Conservation (phyloP, 129 eudicot species). For the Flaveria ramosissima region DNA sequence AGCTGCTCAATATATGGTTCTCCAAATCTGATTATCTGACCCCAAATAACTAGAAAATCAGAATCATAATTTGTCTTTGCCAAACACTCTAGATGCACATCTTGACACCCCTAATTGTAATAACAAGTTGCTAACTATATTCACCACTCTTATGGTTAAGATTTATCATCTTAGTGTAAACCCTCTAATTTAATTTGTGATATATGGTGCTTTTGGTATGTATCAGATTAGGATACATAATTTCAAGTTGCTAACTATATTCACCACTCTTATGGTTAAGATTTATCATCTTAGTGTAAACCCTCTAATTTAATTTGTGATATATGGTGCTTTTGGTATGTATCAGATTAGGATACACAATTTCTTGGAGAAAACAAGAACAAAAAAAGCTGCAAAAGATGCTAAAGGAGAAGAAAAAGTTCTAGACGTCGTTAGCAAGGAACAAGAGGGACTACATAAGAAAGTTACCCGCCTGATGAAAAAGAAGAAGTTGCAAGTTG, state of each 20-base stretch:
- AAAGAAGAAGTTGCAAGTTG: conserved; percentile 72
- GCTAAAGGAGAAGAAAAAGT: conserved; percentile 41
- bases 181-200: conserved; percentile 5
- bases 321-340: conserved; percentile 10
- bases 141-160: background rate
- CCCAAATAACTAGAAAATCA: background rate
- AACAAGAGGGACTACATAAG: conserved; percentile 52
- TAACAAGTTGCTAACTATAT: background rate
- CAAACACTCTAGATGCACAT: conserved; percentile 11
- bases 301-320: conserved; percentile 5
- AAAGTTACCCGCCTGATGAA: conserved; percentile 64
- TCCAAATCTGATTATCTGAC: background rate
- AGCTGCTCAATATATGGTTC: background rate
- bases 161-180: conserved; percentile 1
- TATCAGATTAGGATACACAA: conserved; percentile 72
- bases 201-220: conserved; percentile 10
- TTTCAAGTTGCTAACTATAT: conserved; percentile 37
- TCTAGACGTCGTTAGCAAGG: conserved; percentile 26
- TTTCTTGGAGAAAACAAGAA: conserved; percentile 70
- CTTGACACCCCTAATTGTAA: conserved; percentile 7
- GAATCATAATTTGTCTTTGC: background rate
- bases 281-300: conserved; percentile 1
- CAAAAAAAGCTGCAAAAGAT: conserved; percentile 45
- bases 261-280: background rate
- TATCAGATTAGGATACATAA: conserved; percentile 71